A percentile compares a stretch with the other conserved stretches of the same genome.
Conservation (phyloP, 2,329 filamentous ascomycete genomes). For the Talaromyces sp. region DNA sequence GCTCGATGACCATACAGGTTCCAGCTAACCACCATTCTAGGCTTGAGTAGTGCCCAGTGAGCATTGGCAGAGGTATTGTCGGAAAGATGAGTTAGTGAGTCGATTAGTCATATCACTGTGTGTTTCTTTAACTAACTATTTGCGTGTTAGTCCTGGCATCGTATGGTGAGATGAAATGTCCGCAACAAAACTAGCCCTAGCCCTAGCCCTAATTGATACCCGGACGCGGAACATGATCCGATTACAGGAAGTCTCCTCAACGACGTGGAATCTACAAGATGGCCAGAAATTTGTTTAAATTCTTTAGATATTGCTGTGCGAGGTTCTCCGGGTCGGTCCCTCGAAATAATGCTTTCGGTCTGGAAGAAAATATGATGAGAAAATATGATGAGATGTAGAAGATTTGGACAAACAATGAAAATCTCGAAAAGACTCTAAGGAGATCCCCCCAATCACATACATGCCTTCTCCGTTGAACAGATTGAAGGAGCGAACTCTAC, state of each 20-base stretch:
- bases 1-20: not conserved
- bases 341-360: not conserved
- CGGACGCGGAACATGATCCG: not conserved
- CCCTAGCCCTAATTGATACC: not conserved
- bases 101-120: too few species aligned
- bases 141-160: too few species aligned
- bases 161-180: too few species aligned
- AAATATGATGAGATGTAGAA: not conserved
- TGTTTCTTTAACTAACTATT: too few species aligned
- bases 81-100: too few species aligned
- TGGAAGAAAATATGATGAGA: not conserved
- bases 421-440: not conserved
- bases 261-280: not conserved
- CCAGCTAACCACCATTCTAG: not conserved
- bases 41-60: not conserved
- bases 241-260: not conserved
- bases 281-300: not conserved
- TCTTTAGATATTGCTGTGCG: not conserved
- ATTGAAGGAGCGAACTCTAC: not conserved
- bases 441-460: not conserved
- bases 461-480: not conserved
- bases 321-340: not conserved
- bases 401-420: not conserved
- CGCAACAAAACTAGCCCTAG: not conserved
- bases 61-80: not conserved